Base-by-base conservation (phyloP, 179 eudicot species). In the Gypsophila paniculata region DNA sequence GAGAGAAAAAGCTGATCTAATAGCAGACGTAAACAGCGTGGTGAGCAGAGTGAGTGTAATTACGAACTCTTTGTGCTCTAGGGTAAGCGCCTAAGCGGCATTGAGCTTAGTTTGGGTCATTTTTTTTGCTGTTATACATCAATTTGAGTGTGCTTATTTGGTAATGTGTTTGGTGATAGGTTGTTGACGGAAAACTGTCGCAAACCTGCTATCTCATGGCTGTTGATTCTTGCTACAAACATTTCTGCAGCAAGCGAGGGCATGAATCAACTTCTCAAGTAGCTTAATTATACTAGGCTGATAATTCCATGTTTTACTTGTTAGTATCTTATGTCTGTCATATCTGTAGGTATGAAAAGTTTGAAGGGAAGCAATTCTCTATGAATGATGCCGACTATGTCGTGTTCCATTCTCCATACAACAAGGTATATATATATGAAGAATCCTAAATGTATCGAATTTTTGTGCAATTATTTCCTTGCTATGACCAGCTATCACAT, bases 121-220 rank as follows among this genome's bases (percentile, higher is more conserved):
- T 26, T 19, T 26, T 19, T 55, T 12, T 25, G 18, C 32, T 59
- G 29, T 59, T 25, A 15, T 17, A 0, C 26, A 23, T 55, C 18
- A 55, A 19, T 29, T 8, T n/a, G 15, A n/a, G 18, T 55, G 6
- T 71, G 61, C 39, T 59, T 54, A 78, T 59, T 15, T 59, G 13
- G n/a, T 21, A 18, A 54, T 11, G 5, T 62, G 59, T 19, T 75
- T 21, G 58, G 36, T 70, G 52, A 32, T 78, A 93, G 98, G 93
- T 93, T 76, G 96, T 93, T 72, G 96, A 93, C 77, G 98, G 98
- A 68, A 93, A 93, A 86, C 87, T 93, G 68, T 89, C 98, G 48
- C 98, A 93, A 72, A 93, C 98, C 72, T 93, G 98, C 69, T 91
- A 91, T 81, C 91, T 93, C 65, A 88, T 86, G 95, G 98, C 98